Evolutionary conservation across 2,329 filamentous ascomycete species (phyloP), one percentile per base, ranked within the genome.

Genomic region (Fusarium guadeloupense): DNA sequence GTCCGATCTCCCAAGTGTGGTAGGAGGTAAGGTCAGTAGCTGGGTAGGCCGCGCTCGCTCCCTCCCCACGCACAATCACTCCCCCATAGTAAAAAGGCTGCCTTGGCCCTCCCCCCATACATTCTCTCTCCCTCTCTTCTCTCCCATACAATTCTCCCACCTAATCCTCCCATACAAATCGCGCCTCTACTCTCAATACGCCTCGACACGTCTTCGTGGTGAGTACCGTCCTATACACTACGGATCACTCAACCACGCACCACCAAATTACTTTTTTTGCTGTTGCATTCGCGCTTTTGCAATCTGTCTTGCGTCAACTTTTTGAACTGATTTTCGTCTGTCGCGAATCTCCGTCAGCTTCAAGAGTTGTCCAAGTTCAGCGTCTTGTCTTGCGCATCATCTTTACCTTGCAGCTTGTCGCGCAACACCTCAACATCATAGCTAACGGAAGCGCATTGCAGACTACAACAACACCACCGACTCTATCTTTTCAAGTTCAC

Each of bases 21-120:
- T 65, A 69, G 64, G n/a, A n/a, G n/a, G n/a, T n/a, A n/a, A n/a
- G n/a, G n/a, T n/a, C 25, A 9, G 25, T 26, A 26, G 25, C 60
- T 68, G 59, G 64, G 56, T 57, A 68, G 64, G 66, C 62, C 69
- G 66, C 66, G 66, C 60, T 67, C 67, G 66, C 68, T 69, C 67
- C 55, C 69, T 69, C 69, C 74, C 73, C 76, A 73, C 81, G 62
- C 62, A 77, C 82, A 85, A 86, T 85, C 83, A 85, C 81, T 81
- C 81, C 76, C 81, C 80, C 83, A 83, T 83, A 85, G 83, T 86
- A 85, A 86, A 86, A 87, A 85, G 82, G 82, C 80, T 79, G 78
- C 78, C 78, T 77, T 77, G 77, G 78, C 76, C 76, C 74, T 71
- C 77, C 78, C 79, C 81, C 80, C 81, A 80, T 83, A 82, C 81